Evolutionary conservation across 257 asterid species (phyloP), one percentile per base, ranked within the genome.

Genomic region (Thymus quinquecostatus): DNA sequence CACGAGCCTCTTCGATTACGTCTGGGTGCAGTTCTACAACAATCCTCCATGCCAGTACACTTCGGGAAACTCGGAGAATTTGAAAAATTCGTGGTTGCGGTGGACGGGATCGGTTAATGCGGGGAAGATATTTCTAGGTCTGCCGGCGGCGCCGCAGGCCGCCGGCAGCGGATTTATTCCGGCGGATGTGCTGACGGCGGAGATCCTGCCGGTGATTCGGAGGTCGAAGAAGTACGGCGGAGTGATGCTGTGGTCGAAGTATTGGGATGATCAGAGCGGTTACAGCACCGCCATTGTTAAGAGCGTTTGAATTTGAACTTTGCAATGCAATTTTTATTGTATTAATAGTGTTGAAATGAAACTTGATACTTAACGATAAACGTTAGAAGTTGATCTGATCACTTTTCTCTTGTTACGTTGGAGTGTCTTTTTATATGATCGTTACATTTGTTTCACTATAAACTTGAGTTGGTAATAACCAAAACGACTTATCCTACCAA

Each of bases 171-270:
- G 97, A 36, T 91, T 75, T 60, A 76, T 87, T 60, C 89, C 92
- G 71, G 74, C 87, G 57, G 74, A 68, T 1, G 84, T 75, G 65
- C 70, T 86, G 77, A 77, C 70, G 34, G 53, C 72, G 41, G 71
- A 84, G 73, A 77, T 88, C 43, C 75, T 87, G 3, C 92, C 96
- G 74, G 84, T 38, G 79, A 88, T 88, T 2, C 76, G 36, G 55
- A 76, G 60, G 29, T 84, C 89, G 36, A 50, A 28, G 7, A 80
- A 82, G 68, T 91, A 85, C 8, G 96, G 97, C 1, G 97, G 97
- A 6, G 92, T 87, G 57, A 91, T 91, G 95, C 83, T 91, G 54
- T 88, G 95, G 97, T 85, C 94, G 1, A 84, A 82, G 77, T 85
- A 51, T 36, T 85, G 84, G 85, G 92, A 88, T 73, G 90, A 86